phyloP scores from a whole-genome alignment of 495 filamentous ascomycete genomes.

The Penicillium alfredii region DNA sequence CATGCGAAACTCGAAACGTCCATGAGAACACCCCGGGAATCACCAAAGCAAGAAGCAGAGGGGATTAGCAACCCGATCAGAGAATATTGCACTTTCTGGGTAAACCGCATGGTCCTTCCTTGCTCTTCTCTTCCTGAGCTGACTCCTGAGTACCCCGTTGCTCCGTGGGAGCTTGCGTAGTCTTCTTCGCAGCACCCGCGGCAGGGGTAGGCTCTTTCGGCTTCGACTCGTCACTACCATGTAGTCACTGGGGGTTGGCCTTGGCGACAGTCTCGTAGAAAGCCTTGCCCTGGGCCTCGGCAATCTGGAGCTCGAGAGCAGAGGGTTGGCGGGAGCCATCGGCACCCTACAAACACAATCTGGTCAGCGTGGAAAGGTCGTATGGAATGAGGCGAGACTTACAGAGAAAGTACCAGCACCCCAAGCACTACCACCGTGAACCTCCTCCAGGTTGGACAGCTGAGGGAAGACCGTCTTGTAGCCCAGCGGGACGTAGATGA shows the following conservation, averaged over 20 bases:
- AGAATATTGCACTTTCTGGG: slow-evolving; percentile 61
- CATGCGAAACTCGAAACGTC: slow-evolving; percentile 14
- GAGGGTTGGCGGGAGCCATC: slow-evolving; percentile 81
- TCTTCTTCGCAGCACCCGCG: slow-evolving; percentile 17
- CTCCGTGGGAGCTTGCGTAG: slow-evolving; percentile 18
- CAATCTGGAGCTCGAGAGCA: slow-evolving; percentile 67
- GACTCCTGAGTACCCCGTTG: slow-evolving; percentile 26
- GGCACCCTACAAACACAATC: slow-evolving; percentile 32
- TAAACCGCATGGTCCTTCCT: slow-evolving; percentile 62
- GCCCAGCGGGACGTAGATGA: slow-evolving; percentile 91
- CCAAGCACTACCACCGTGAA: slow-evolving; percentile 85
- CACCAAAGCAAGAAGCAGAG: slow-evolving; percentile 4
- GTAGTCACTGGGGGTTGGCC: slow-evolving; percentile 79
- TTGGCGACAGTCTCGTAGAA: slow-evolving; percentile 80
- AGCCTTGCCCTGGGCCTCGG: slow-evolving; percentile 71
- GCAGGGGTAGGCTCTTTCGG: slow-evolving; percentile 26
- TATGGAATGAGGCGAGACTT: slow-evolving; percentile 24
- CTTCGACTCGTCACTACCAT: slow-evolving; percentile 49
- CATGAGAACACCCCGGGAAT: slow-evolving; percentile 14
- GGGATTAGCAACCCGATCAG: slow-evolving; percentile 26
- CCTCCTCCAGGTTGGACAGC: slow-evolving; percentile 63
- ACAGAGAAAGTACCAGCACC: slow-evolving; percentile 90
- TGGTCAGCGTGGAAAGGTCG: slow-evolving; percentile 1
- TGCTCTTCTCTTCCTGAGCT: slow-evolving; percentile 32
- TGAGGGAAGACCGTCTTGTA: slow-evolving; percentile 73